Evolutionary conservation across 306 rosid genomes (phyloP), one percentile per base, ranked within the genome.

Genomic region (Cicer cuneatum): DNA sequence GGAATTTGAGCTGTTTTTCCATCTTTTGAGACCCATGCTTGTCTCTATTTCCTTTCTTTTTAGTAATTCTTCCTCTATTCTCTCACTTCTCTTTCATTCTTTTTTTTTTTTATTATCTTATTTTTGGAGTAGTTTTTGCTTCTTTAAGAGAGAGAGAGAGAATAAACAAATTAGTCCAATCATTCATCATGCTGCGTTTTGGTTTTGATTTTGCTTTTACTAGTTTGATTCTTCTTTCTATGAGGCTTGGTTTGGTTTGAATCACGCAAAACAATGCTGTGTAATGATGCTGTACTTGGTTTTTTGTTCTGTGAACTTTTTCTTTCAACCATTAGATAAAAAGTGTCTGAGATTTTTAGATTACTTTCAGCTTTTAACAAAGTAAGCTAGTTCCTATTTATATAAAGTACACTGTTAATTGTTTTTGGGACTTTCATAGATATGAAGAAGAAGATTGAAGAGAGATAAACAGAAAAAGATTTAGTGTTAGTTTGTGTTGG

Each of bases 1-100:
- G 97, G 82, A 87, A 76, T 66, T 80, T 87, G 98, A 77, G 96
- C 88, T 76, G 74, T 74, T 77, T 59, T 69, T 54, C 87, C 96
- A 82, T 88, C 96, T 94, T 94, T 94, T 90, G 86, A 91, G 93
- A 90, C 69, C 87, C 90, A 83, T 87, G 94, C 93, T 80, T 89
- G 91, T 89, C 89, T 88, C 75, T 79, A 65, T 72, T 68, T 79
- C 76, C 24, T 14, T 38, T 68, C 73, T 83, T 85, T 84, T 77
- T 60, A 21, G 29, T 21, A 81, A 83, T 78, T 80, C 79, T 83
- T 80, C 69, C 62, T 87, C 81, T 82, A 7, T 79, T 43, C 18
- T 54, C 16, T 78, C 74, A 60, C 41, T 42, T 83, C 56, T 73
- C 69, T 84, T 81, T 73, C 62, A 77, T 74, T 46, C 0, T 39